phyloP scores from a whole-genome alignment of 1,284 basidiomycete genomes.

The Rhodotorula glutinis region DNA sequence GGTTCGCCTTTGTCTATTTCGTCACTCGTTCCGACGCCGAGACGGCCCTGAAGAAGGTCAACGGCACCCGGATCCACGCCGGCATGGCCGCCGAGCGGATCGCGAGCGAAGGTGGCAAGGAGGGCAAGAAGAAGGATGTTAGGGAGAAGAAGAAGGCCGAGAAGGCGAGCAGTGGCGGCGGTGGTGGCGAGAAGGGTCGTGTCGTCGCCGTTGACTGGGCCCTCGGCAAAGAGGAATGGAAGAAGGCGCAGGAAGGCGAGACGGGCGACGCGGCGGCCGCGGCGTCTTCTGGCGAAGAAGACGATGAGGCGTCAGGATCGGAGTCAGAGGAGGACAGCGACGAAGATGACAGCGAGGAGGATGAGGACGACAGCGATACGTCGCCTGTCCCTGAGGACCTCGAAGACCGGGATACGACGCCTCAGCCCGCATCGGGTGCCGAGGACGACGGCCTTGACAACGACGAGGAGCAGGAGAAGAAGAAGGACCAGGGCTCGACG shows the following conservation, averaged over 20 bases:
- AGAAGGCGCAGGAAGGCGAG: constrained; percentile 60
- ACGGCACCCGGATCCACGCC: constrained; percentile 67
- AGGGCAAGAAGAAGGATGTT: constrained; percentile 71
- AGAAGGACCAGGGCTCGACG: constrained; percentile 57
- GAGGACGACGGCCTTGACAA: constrained; percentile 40
- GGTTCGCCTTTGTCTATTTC: constrained; percentile 97
- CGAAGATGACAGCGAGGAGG: constrained; percentile 36
- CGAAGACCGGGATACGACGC: constrained; percentile 31
- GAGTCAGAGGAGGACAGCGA: constrained; percentile 51
- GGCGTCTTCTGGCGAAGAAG: constrained; percentile 36
- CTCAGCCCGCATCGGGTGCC: constrained; percentile 8
- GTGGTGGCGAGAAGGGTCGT: constrained; percentile 57
- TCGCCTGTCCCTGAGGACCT: constrained; percentile 45
- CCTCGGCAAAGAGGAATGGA: constrained; percentile 87
- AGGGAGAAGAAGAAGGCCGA: constrained; percentile 55
- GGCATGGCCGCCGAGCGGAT: constrained; percentile 58
- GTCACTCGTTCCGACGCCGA: constrained; percentile 80
- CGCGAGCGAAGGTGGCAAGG: constrained; percentile 62
- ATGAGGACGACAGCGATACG: constrained; percentile 41
- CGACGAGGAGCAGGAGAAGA: constrained; percentile 51
- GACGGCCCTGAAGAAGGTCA: constrained; percentile 74
- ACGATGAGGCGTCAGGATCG: constrained; percentile 68
- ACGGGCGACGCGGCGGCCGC: constrained; percentile 47
- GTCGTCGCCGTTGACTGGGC: constrained; percentile 95
- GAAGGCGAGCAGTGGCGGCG: constrained; percentile 46